Percentiles rank a stretch among this genome's conserved stretches.
Evolutionary conservation across 2,329 filamentous ascomycete species (phyloP).

Genomic region (Calonectria naviculata): DNA sequence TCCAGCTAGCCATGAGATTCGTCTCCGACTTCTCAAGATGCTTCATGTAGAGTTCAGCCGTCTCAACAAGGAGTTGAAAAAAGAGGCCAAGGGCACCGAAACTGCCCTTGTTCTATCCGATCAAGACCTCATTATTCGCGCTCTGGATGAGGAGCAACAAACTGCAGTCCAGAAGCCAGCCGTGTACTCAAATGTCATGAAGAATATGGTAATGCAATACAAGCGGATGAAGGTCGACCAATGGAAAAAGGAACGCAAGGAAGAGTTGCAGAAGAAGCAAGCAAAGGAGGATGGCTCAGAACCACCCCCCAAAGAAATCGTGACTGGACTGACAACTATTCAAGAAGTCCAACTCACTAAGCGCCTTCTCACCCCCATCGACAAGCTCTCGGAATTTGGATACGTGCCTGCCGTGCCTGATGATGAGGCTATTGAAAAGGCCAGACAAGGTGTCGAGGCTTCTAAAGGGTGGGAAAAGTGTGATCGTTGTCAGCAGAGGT

Average conservation of each 20-base stretch:
- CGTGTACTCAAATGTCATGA: slow-evolving; percentile 87
- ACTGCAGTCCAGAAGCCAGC: slow-evolving; percentile 73
- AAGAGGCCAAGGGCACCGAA: slow-evolving; percentile 59
- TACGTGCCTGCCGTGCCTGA: slow-evolving; percentile 80
- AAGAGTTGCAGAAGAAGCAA: slow-evolving; percentile 44
- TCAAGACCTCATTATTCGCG: slow-evolving; percentile 75
- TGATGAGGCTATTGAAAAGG: slow-evolving; percentile 72
- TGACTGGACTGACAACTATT: slow-evolving; percentile 74
- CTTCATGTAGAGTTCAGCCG: slow-evolving; percentile 74
- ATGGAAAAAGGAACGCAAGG: slow-evolving; percentile 74
- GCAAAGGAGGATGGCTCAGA: slow-evolving; percentile 46
- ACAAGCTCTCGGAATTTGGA: slow-evolving; percentile 73
- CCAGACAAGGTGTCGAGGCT: slow-evolving; percentile 72
- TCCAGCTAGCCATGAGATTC: slow-evolving; percentile 67
- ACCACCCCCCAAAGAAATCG: slow-evolving; percentile 61
- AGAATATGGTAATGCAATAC: slow-evolving; percentile 80
- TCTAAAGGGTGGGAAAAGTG: slow-evolving; percentile 87
- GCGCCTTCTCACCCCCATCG: slow-evolving; percentile 72
- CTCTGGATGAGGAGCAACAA: slow-evolving; percentile 83
- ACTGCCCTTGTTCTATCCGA: slow-evolving; percentile 67
- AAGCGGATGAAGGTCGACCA: slow-evolving; percentile 78
- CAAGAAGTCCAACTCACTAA: slow-evolving; percentile 77
- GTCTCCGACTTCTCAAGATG: slow-evolving; percentile 68
- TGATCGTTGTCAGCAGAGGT: slow-evolving; percentile 86
- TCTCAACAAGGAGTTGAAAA: slow-evolving; percentile 72